Base-by-base conservation (phyloP, 2,329 filamentous ascomycete species). In the Blastomyces percursus region DNA sequence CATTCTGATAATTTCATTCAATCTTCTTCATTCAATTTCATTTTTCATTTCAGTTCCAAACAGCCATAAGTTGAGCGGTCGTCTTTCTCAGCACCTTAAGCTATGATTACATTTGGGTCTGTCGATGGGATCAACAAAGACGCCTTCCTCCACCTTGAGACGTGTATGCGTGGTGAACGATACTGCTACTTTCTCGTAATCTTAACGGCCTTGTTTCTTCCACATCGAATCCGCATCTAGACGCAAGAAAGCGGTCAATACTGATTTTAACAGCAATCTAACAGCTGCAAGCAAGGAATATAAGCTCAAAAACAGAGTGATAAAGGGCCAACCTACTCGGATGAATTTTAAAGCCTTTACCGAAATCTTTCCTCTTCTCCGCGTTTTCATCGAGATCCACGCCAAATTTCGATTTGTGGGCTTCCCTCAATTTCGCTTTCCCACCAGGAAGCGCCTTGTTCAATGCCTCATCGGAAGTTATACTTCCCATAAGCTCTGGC, bases 401-500 rank as follows among this genome's bases (percentile, higher is more conserved):
- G 0, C 79, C 79, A 72, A 83, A 84, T 67, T 80, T 78, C 70
- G 71, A 62, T 73, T 87, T 82, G 64, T 84, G 74, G 35, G 80
- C 82, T 51, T 72, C 75, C 21, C 84, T 70, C 63, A 78, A 70
- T 62, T 70, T 68, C 50, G 73, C 69, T 56, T 76, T 61, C 54
- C 72, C 70, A 50, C 66, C 67, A 59, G 67, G 62, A 61, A 68
- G 56, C 3, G 68, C 68, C 63, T 65, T 48, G 55, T 67, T 63
- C 21, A 72, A 69, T 38, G 62, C 68, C 46, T 68, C 71, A 40
- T 71, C 66, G 19, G 70, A 68, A 2, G 65, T 71, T 66, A 79
- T 86, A 69, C 85, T 87, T 65, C 80, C 84, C 83, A 89, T 87
- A 67, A 88, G 73, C 73, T 86, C 75, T 62, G 86, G 85, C 65